Conservation (phyloP, 768 basidiomycete species). For the Suillus bovinus region DNA sequence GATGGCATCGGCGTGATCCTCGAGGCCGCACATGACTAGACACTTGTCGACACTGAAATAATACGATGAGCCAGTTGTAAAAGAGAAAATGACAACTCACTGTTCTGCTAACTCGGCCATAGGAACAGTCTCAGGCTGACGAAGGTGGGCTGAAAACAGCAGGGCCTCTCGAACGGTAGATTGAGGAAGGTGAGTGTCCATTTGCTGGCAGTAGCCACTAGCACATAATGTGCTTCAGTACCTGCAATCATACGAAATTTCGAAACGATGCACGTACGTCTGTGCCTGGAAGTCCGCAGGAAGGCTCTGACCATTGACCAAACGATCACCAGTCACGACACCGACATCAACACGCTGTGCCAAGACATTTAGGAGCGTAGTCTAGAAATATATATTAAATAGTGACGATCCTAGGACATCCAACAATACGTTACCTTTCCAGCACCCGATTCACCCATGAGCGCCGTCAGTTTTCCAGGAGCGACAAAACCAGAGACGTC, state of each 20-base stretch:
- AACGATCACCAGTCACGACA: conserved; percentile 59
- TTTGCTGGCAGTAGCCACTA: conserved; percentile 53
- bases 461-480: conserved; percentile 84
- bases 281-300: conserved; percentile 54
- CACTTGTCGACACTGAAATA: conserved; percentile 63
- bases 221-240: conserved; percentile 22
- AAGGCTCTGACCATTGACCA: conserved; percentile 66
- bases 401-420: conserved; percentile 6
- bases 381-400: conserved; percentile 49
- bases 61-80: not conserved
- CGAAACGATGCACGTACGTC: conserved; percentile 71
- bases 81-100: not conserved
- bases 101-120: conserved; percentile 77
- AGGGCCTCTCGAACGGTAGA: conserved; percentile 84
- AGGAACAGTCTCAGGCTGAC: conserved; percentile 69
- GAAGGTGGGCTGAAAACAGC: conserved; percentile 82
- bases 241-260: conserved; percentile 47
- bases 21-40: conserved; percentile 81
- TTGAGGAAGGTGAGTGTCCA: conserved; percentile 83
- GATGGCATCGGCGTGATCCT: conserved; percentile 81
- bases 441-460: conserved; percentile 87
- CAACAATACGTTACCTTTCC: conserved; percentile 39
- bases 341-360: conserved; percentile 75
- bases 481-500: conserved; percentile 80
- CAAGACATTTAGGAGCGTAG: conserved; percentile 73